Conservation (phyloP, 805 yeast genomes). For the Candida cerambycidarum region DNA sequence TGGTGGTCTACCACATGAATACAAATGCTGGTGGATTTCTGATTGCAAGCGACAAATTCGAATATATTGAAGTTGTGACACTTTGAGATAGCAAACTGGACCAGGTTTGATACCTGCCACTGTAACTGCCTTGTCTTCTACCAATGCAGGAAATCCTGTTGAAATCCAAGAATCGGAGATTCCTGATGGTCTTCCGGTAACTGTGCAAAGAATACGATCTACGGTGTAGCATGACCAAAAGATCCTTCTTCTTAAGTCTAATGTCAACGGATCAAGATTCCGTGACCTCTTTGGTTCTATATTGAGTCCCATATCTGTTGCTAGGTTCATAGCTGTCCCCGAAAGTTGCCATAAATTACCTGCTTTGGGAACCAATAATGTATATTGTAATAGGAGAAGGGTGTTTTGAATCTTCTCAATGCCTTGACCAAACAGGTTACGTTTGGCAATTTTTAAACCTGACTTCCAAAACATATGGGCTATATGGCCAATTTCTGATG, state of each 20-base stretch:
- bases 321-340: constrained; percentile 16
- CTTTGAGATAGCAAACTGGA: constrained; percentile 14
- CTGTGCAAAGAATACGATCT: constrained; percentile 13
- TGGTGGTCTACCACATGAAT: constrained; percentile 6
- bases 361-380: constrained; percentile 16
- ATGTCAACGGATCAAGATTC: constrained; percentile 11
- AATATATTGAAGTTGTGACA: constrained; percentile 14
- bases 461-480: constrained; percentile 16
- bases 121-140: constrained; percentile 14
- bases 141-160: constrained; percentile 12
- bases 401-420: constrained; percentile 14
- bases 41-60: constrained; percentile 14
- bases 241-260: constrained; percentile 13
- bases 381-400: constrained; percentile 13
- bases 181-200: constrained; percentile 15
- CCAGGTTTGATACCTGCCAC: constrained; percentile 11
- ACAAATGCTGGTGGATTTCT: constrained; percentile 13
- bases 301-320: constrained; percentile 16
- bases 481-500: constrained; percentile 15
- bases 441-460: constrained; percentile 9
- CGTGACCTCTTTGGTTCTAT: constrained; percentile 14
- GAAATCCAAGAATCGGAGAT: constrained; percentile 16
- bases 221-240: constrained; percentile 17
- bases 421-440: constrained; percentile 11
- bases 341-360: constrained; percentile 17